A percentile compares a stretch with the other conserved stretches of the same genome.
phyloP scores from a whole-genome alignment of 345 rosid species.

The Bruguiera sexangula region DNA sequence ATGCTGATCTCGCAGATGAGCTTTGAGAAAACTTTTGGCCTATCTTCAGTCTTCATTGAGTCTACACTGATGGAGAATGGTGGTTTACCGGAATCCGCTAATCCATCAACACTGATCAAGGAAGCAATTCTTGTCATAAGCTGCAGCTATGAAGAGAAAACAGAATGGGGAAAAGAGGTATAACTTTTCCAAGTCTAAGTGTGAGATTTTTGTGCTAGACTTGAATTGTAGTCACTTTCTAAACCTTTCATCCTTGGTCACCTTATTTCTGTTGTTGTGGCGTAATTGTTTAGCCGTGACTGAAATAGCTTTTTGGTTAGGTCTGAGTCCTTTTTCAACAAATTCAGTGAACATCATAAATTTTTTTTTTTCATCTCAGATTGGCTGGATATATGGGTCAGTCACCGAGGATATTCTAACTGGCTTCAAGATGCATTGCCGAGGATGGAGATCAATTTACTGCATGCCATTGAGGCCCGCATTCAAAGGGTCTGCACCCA shows the following conservation, averaged over 20 bases:
- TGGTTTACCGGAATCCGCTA: constrained; percentile 84
- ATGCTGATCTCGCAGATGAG: constrained; percentile 89
- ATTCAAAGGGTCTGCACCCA: constrained; percentile 98
- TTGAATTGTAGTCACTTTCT: not conserved
- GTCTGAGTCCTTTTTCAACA: not conserved
- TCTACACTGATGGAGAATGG: constrained; percentile 90
- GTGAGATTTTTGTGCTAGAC: not conserved
- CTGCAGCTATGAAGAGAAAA: constrained; percentile 93
- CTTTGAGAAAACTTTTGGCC: constrained; percentile 95
- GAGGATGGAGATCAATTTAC: constrained; percentile 97
- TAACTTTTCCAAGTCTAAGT: not conserved
- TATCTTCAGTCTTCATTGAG: constrained; percentile 91
- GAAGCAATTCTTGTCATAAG: constrained; percentile 98
- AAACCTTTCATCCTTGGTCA: too few species aligned
- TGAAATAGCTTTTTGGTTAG: not conserved
- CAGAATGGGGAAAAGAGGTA: constrained; percentile 99
- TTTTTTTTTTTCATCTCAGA: constrained; percentile 40
- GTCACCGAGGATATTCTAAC: constrained; percentile 93
- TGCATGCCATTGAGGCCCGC: constrained; percentile 98
- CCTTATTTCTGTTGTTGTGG: too few species aligned
- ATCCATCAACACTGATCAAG: constrained; percentile 74
- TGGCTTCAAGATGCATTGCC: constrained; percentile 98
- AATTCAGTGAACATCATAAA: not conserved
- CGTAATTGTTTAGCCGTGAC: too few species aligned
- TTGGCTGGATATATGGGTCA: constrained; percentile 98